phyloP scores from a whole-genome alignment of 139 green algal species.

The Edaphochlamys debaryana region DNA sequence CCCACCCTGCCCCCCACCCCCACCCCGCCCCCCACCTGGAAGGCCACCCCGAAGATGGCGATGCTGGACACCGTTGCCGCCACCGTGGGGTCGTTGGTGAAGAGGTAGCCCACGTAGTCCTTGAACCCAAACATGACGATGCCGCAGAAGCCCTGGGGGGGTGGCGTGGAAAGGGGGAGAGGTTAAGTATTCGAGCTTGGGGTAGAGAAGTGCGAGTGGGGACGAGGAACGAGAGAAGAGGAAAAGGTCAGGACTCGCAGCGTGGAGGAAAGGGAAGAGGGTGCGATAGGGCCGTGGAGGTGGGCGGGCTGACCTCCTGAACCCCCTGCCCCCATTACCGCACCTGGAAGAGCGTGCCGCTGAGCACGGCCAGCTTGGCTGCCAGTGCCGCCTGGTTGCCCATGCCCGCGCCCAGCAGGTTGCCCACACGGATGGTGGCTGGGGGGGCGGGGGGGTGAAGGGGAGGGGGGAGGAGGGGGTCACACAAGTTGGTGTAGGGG shows the following conservation, averaged over 20 bases:
- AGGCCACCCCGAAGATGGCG: constrained; percentile 34
- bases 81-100: constrained; percentile 33
- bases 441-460: not conserved
- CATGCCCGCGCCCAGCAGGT: constrained; percentile 55
- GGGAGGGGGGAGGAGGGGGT: not conserved
- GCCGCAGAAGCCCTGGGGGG: constrained; percentile 36
- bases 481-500: no score
- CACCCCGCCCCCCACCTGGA: constrained; percentile 31
- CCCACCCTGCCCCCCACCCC: no score
- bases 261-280: not conserved
- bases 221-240: not conserved
- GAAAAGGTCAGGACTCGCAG: not conserved
- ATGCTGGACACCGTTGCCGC: constrained; percentile 7
- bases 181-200: no score
- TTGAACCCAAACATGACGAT: constrained; percentile 19
- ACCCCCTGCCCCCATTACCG: no score
- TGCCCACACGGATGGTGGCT: constrained; percentile 69
- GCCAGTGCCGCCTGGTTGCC: constrained; percentile 29
- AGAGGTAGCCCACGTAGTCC: constrained; percentile 36
- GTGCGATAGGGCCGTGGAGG: no score
- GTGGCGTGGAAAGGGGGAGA: no score
- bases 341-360: constrained; percentile 29
- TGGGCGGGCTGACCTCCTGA: no score
- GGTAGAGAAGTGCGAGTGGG: not conserved
- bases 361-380: constrained; percentile 35